phyloP scores from a whole-genome alignment of 257 asterid genomes.

The Solanum clarkiae region DNA sequence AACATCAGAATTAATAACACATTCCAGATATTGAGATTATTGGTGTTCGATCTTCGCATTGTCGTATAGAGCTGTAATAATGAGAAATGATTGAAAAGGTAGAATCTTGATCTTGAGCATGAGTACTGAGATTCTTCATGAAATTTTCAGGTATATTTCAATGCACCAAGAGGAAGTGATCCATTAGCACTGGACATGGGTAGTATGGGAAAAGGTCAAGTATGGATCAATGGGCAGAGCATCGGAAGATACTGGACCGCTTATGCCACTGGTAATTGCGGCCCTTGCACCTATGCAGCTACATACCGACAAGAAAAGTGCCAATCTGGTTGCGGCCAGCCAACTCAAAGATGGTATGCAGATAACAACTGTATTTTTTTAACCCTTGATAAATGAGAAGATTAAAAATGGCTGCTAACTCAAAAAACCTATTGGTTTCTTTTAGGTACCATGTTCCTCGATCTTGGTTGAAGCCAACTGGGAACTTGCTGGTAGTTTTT shows the following conservation, averaged over 20 bases:
- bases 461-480: constrained; percentile 70
- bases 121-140: background rate
- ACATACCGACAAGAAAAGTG: constrained; percentile 62
- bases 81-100: background rate
- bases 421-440: background rate
- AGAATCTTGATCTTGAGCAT: background rate
- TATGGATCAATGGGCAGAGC: constrained; percentile 84
- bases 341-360: constrained; percentile 88
- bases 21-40: background rate
- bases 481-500: constrained; percentile 55
- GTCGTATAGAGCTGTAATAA: background rate
- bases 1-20: background rate
- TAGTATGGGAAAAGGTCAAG: constrained; percentile 91
- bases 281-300: constrained; percentile 51
- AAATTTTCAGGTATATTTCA: constrained; percentile 52
- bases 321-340: constrained; percentile 83
- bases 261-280: constrained; percentile 64
- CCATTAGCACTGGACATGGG: constrained; percentile 74
- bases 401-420: background rate
- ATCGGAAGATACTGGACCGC: constrained; percentile 86
- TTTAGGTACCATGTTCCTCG: constrained; percentile 91
- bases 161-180: constrained; percentile 56
- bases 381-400: background rate
- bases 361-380: background rate
- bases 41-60: background rate